Evolutionary conservation across 1,284 basidiomycete species (phyloP), one percentile per base, ranked within the genome.

Genomic region (Cystobasidium pallidum): DNA sequence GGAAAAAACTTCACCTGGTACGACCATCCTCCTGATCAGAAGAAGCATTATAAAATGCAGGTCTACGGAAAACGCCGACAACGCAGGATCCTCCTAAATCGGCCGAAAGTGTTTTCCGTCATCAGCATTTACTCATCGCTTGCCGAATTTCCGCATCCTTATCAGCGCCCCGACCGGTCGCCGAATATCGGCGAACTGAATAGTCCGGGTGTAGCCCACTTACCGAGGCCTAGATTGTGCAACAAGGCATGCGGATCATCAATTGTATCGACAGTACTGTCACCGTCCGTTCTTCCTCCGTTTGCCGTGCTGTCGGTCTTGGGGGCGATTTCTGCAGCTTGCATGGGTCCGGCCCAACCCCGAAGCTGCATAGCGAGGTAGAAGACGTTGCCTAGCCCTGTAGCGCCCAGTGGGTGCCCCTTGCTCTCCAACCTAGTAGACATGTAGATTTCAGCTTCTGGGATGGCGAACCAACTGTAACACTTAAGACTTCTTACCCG

Each of bases 341-440:
- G 91, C 88, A 91, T 90, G 36, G 70, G 61, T 52, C 80, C 80
- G 10, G 74, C 79, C 75, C 81, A 80, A 54, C 78, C 79, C 24
- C 77, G 76, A 10, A 76, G 84, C 87, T 76, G 80, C 88, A 76
- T 89, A 75, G 88, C 86, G 75, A 93, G 89, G 79, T 91, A 93
- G 80, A 91, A 92, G 79, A 91, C 89, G 90, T 92, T 92, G 41
- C 89, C 91, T 19, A 93, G 81, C 0, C 91, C 91, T 7, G 90
- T 91, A 1, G 91, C 91, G 51, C 91, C 91, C 24, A 92, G 84
- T 2, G 91, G 91, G 79, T 79, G 78, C 1, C 91, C 91, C 79
- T 92, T 93, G 39, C 90, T 89, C 79, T 93, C 91, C 36, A 94
- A 84, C 0, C 49, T 51, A 24, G 4, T 6, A 51, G 36, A 39